These are phyloP conservation scores for Exidia glandulosa DNA, from an alignment of 768 basidiomycete species.

Conservation along the genomic window DNA sequence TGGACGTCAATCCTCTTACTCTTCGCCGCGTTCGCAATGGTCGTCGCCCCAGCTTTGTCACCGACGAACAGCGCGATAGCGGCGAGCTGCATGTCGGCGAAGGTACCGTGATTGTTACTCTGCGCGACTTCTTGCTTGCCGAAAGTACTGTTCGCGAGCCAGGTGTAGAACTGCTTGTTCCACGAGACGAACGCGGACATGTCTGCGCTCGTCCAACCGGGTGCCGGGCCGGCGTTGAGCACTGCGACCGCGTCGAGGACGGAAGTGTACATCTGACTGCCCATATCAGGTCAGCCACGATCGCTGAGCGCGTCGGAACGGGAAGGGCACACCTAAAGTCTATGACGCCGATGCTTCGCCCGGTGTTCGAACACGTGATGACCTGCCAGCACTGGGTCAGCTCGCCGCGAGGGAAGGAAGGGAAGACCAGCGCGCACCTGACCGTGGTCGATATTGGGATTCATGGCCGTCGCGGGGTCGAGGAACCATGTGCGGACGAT, in stretches of 20 bases:
- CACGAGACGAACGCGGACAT: neutral
- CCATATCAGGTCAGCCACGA: neutral
- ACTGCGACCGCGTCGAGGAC: neutral
- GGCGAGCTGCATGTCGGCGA: neutral
- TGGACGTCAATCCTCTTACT: neutral
- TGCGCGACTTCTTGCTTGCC: neutral
- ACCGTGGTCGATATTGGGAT: neutral
- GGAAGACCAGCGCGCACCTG: neutral
- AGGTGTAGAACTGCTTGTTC: neutral
- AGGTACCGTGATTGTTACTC: neutral
- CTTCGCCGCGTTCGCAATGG: neutral
- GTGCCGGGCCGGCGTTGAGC: neutral
- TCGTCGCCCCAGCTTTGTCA: neutral
- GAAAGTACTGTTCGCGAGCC: neutral
- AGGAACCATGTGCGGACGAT: neutral
- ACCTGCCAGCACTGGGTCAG: neutral
- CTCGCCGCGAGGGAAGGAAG: neutral
- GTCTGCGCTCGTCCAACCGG: neutral
- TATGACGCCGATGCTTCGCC: neutral
- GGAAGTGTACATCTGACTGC: neutral
- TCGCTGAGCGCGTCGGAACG: neutral
- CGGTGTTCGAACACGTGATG: neutral
- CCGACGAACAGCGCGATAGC: neutral
- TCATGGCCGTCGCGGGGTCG: neutral
- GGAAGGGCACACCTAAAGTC: neutral